phyloP scores from a whole-genome alignment of 2,329 filamentous ascomycete genomes.

The Blumeria hordei region DNA sequence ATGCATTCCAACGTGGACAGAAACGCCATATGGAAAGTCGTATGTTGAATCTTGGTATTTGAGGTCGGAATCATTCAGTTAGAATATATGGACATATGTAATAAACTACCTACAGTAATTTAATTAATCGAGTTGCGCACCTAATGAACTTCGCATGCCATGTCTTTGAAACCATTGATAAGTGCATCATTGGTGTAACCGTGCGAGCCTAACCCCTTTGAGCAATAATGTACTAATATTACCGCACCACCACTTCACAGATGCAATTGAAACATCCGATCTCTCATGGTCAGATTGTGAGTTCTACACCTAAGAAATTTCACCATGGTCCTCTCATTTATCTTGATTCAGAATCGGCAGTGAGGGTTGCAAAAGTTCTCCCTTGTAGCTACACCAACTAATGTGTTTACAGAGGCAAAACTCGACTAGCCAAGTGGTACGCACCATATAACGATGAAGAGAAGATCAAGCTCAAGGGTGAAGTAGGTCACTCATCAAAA shows the following conservation, averaged over 20 bases:
- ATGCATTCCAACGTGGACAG: constrained; percentile 13
- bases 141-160: background rate
- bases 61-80: no score
- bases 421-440: constrained; percentile 96
- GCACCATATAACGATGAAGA: constrained; percentile 95
- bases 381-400: background rate
- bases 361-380: constrained; percentile 17
- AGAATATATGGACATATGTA: no score
- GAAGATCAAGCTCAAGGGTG: constrained; percentile 97
- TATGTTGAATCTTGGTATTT: background rate
- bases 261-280: no score
- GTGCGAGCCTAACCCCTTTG: no score
- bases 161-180: background rate
- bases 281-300: no score
- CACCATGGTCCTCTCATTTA: constrained; percentile 49
- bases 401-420: constrained; percentile 54
- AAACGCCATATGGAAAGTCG: constrained; percentile 15
- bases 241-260: no score
- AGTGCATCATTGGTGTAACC: no score
- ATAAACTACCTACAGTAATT: no score
- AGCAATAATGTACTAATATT: no score
- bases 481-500: constrained; percentile 27
- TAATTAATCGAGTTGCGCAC: background rate
- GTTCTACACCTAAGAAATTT: background rate
- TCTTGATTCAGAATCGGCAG: constrained; percentile 78